Evolutionary conservation across 306 rosid genomes (phyloP), one percentile per base, ranked within the genome.

Genomic region (Cajanus cajan): DNA sequence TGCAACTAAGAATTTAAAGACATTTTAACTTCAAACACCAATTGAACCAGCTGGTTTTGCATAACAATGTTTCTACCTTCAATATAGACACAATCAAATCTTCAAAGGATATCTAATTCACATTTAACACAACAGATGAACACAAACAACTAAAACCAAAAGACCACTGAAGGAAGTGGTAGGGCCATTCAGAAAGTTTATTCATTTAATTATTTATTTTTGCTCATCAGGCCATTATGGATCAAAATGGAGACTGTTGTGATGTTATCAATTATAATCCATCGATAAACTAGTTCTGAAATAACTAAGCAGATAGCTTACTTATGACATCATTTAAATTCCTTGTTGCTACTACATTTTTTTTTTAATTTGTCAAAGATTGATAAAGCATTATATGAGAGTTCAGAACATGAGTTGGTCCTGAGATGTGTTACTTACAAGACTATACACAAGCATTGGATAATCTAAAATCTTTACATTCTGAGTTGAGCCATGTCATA

Each of bases 401-500:
- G 48, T 75, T 51, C 59, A 77, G 40, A 52, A 43, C 37, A 73
- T 18, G 50, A 67, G 40, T 51, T 48, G 63, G 55, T 70, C 50
- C 39, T 43, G 13, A 43, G 45, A 75, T 31, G 25, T 45, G 19
- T 28, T 52, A 65, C 69, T 64, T 24, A 71, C 74, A 71, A 51
- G 70, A 74, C 78, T 82, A 79, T 82, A 82, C 74, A 76, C 68
- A 41, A 61, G 76, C 83, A 82, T 74, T 77, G 68, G 48, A 74
- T 54, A 14, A 83, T 63, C 40, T 70, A 69, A 79, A 67, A 78
- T 39, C 15, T 63, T 92, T 74, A 87, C 74, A 81, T 59, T 77
- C 58, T 69, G 58, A 84, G 75, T 59, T 58, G 79, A 72, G 89
- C 87, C 90, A 86, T 82, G 61, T 87, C 94, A 85, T 88, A 83